phyloP scores from a whole-genome alignment of 805 yeast genomes.

The Lachancea dasiensis region DNA sequence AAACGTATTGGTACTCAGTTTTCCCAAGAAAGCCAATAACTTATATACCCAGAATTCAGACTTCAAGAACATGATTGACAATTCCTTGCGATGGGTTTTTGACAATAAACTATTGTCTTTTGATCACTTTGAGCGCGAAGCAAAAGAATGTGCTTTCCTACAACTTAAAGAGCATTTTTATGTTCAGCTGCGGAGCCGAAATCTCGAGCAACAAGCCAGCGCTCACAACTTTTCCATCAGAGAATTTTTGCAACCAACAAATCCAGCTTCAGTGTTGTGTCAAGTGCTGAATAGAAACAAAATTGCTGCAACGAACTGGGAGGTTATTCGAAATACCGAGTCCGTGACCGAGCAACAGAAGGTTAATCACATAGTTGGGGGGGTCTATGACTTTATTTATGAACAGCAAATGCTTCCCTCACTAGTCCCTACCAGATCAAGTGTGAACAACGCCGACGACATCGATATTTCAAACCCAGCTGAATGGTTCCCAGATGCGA shows the following conservation, averaged over 20 bases:
- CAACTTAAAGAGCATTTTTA: conserved; percentile 13
- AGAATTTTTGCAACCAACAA: conserved; percentile 16
- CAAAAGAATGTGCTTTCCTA: conserved; percentile 12
- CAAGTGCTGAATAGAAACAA: conserved; percentile 13
- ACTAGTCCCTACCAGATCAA: conserved; percentile 13
- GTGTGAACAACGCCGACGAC: conserved; percentile 14
- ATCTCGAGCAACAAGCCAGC: conserved; percentile 3
- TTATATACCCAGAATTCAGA: conserved; percentile 9
- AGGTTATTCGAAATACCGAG: conserved; percentile 8
- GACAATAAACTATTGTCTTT: conserved; percentile 15
- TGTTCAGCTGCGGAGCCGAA: conserved; percentile 12
- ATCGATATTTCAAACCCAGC: conserved; percentile 53
- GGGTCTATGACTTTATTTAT: conserved; percentile 17
- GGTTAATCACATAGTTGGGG: conserved; percentile 5
- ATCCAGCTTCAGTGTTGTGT: conserved; percentile 14
- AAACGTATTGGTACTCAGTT: conserved; percentile 6
- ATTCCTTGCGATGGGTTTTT: conserved; percentile 14
- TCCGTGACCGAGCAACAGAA: conserved; percentile 1
- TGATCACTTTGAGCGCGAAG: conserved; percentile 6
- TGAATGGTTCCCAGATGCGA: conserved; percentile 81
- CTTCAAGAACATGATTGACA: conserved; percentile 14
- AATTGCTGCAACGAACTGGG: conserved; percentile 12
- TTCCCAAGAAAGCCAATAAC: conserved; percentile 9
- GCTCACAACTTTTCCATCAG: conserved; percentile 10
- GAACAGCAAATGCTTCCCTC: conserved; percentile 24